Evolutionary conservation across 2,329 filamentous ascomycete species (phyloP).

Genomic region (Epichloe bromicola): DNA sequence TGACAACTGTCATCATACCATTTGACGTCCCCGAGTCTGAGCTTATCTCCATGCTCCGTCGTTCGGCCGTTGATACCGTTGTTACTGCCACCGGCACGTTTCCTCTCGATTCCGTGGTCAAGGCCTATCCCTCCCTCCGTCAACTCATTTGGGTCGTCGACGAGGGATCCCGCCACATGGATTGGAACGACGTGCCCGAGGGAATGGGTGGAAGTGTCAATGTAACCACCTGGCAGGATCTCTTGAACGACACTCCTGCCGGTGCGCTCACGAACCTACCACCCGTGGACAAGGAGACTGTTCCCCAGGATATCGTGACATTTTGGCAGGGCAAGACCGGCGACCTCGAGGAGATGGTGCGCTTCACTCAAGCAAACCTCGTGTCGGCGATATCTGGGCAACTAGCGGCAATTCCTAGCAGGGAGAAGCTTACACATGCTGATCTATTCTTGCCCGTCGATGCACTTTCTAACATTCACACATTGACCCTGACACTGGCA

Average conservation of each 20-base stretch:
- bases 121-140: slow-evolving; percentile 56
- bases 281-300: slow-evolving; percentile 37
- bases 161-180: slow-evolving; percentile 78
- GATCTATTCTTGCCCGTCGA: slow-evolving; percentile 83
- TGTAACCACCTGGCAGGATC: slow-evolving; percentile 86
- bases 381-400: slow-evolving; percentile 74
- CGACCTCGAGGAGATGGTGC: slow-evolving; percentile 55
- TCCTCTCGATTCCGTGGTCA: slow-evolving; percentile 60
- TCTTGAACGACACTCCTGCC: slow-evolving; percentile 57
- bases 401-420: slow-evolving; percentile 59
- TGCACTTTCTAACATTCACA: slow-evolving; percentile 65
- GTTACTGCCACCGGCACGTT: slow-evolving; percentile 79
- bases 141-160: slow-evolving; percentile 89
- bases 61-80: slow-evolving; percentile 65
- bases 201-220: slow-evolving; percentile 62
- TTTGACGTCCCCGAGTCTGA: slow-evolving; percentile 61
- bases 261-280: slow-evolving; percentile 52
- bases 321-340: slow-evolving; percentile 49
- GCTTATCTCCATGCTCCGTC: slow-evolving; percentile 58
- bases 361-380: slow-evolving; percentile 75
- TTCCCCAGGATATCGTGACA: slow-evolving; percentile 41
- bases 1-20: slow-evolving; percentile 74
- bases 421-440: slow-evolving; percentile 56
- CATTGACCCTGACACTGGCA: slow-evolving; percentile 65
- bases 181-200: slow-evolving; percentile 82